Conservation (phyloP, 2,329 filamentous ascomycete genomes). For the Colletotrichum orbiculare region DNA sequence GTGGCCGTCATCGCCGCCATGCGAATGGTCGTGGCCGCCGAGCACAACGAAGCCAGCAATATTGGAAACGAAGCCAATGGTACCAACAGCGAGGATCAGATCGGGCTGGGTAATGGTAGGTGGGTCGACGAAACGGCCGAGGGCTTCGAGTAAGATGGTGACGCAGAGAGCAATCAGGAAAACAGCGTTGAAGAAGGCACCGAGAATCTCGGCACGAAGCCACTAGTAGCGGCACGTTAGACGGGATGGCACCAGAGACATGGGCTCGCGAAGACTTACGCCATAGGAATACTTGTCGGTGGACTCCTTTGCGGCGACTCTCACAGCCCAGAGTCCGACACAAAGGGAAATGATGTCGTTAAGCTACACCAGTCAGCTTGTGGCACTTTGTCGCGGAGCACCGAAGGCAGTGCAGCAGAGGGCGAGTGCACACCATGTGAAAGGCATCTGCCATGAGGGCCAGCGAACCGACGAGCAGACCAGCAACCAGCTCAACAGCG, state of each 20-base stretch:
- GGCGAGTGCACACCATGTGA: conserved; percentile 80
- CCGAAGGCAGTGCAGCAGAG: background rate
- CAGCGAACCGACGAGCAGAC: conserved; percentile 89
- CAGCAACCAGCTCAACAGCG: conserved; percentile 85
- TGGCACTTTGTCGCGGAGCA: conserved; percentile 34
- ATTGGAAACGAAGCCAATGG: conserved; percentile 86
- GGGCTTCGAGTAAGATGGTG: conserved; percentile 94
- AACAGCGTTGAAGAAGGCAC: conserved; percentile 95
- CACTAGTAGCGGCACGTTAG: conserved; percentile 66
- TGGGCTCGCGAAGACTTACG: conserved; percentile 60
- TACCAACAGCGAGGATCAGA: conserved; percentile 91
- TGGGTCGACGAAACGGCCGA: conserved; percentile 91
- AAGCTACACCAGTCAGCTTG: conserved; percentile 63
- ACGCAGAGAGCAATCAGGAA: conserved; percentile 97
- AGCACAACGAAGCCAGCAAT: conserved; percentile 89
- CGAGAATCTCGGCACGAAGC: conserved; percentile 96
- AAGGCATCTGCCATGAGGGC: conserved; percentile 97
- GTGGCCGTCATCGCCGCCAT: conserved; percentile 69
- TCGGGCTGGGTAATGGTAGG: conserved; percentile 87
- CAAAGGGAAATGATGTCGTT: conserved; percentile 97
- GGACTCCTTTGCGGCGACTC: conserved; percentile 83
- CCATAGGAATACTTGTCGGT: conserved; percentile 97
- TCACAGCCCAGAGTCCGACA: conserved; percentile 95
- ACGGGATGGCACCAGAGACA: background rate
- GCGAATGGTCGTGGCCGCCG: conserved; percentile 90